Evolutionary conservation across 1,284 basidiomycete genomes (phyloP).

Genomic region (Ganoderma meredithae): DNA sequence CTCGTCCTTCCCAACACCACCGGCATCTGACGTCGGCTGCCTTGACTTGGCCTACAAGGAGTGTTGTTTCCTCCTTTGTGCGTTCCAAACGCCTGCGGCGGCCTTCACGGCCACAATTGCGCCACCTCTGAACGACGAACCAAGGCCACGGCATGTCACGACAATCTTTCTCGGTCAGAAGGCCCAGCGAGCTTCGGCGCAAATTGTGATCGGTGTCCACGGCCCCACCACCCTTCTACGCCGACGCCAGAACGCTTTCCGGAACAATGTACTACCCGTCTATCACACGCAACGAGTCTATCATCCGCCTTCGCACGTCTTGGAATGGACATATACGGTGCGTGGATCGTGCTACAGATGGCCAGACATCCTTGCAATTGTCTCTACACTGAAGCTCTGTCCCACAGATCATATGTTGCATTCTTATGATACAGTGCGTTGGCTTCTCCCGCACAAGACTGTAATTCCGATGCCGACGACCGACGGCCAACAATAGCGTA

Average conservation of each 20-base stretch:
- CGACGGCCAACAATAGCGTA: not conserved
- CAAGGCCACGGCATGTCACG: not conserved
- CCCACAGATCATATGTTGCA: not conserved
- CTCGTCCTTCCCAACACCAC: not conserved
- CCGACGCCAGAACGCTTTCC: not conserved
- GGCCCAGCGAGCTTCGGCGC: not conserved
- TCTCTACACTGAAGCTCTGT: not conserved
- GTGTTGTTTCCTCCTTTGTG: not conserved
- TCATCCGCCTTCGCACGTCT: not conserved
- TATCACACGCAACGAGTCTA: slow-evolving; percentile 1
- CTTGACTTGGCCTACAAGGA: not conserved
- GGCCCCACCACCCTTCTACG: not conserved
- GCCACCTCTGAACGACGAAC: slow-evolving; percentile 3
- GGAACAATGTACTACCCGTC: not conserved
- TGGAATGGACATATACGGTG: not conserved
- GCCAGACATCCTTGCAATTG: not conserved
- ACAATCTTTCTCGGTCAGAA: slow-evolving; percentile 1
- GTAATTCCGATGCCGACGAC: not conserved
- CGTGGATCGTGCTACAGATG: not conserved
- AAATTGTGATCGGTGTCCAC: slow-evolving; percentile 8
- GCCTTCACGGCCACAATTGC: not conserved
- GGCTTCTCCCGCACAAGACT: not conserved
- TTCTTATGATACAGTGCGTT: not conserved
- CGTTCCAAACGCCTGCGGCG: not conserved
- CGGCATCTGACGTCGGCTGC: slow-evolving; percentile 1